These are phyloP conservation scores for Athelia psychrophila DNA, from an alignment of 1,284 basidiomycete species.

Conservation along the genomic window DNA sequence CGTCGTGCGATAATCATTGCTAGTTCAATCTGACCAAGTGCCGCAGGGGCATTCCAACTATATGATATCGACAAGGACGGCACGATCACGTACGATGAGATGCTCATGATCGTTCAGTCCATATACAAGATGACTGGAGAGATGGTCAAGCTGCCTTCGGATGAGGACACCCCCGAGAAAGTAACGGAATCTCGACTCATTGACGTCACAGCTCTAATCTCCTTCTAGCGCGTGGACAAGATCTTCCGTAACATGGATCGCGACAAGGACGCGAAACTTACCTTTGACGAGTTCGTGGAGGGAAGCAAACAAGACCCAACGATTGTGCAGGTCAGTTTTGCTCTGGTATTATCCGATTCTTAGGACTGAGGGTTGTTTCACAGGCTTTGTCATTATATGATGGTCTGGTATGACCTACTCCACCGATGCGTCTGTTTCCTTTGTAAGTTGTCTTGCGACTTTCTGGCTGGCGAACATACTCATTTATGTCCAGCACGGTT, in stretches of 20 bases:
- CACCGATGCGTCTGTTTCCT: not conserved
- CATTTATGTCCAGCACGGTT: not conserved
- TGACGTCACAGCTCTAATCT: constrained; percentile 7
- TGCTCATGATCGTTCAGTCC: constrained; percentile 93
- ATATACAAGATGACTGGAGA: constrained; percentile 99
- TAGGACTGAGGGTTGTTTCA: not conserved
- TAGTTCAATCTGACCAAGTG: constrained; percentile 4
- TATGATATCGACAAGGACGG: constrained; percentile 99
- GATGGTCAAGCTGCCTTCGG: constrained; percentile 96
- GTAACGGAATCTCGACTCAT: constrained; percentile 34
- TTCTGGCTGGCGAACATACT: not conserved
- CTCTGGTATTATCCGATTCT: no score
- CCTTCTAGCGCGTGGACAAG: constrained; percentile 86
- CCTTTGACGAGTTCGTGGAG: constrained; percentile 95
- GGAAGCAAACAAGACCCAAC: constrained; percentile 97
- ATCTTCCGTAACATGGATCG: constrained; percentile 94
- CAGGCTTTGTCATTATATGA: constrained; percentile 79
- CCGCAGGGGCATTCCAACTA: constrained; percentile 96
- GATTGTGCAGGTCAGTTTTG: constrained; percentile 81
- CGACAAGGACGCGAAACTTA: constrained; percentile 86
- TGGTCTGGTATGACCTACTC: constrained; percentile 55
- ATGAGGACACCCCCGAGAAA: constrained; percentile 99
- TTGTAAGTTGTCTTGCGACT: not conserved
- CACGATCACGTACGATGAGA: constrained; percentile 96
- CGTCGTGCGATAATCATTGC: constrained; percentile 28